phyloP scores from a whole-genome alignment of 306 rosid species.

The Corylus heterophylla region DNA sequence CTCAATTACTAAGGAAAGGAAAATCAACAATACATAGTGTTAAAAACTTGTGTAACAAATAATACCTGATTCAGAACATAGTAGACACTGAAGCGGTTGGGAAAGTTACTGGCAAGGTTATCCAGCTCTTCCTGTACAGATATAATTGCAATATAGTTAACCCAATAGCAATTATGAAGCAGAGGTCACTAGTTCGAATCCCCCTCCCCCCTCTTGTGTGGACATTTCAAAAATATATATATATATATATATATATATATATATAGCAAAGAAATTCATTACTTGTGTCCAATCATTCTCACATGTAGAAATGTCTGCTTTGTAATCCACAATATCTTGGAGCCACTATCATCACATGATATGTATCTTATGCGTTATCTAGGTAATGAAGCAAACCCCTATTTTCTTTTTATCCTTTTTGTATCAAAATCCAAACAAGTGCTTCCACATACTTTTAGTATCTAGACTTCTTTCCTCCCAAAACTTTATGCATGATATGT shows the following conservation, averaged over 20 bases:
- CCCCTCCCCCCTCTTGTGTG: too few species aligned
- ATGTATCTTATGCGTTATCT: neutral
- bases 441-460: neutral
- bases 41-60: neutral
- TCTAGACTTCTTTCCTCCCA: neutral
- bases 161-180: neutral
- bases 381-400: neutral
- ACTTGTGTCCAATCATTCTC: neutral
- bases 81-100: slow-evolving; percentile 32
- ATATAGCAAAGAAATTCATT: neutral
- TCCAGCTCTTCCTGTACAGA: slow-evolving; percentile 44
- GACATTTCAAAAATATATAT: too few species aligned
- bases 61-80: slow-evolving; percentile 46
- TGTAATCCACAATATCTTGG: neutral
- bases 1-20: neutral
- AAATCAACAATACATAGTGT: neutral
- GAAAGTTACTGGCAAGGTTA: slow-evolving; percentile 27
- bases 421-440: neutral
- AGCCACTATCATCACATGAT: neutral
- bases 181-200: too few species aligned
- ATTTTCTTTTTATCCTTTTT: neutral
- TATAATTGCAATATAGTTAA: slow-evolving; percentile 1
- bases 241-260: too few species aligned
- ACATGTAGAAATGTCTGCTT: neutral
- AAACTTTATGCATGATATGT: neutral